Evolutionary conservation across 2,329 filamentous ascomycete genomes (phyloP).

Genomic region (Saccharata proteae): DNA sequence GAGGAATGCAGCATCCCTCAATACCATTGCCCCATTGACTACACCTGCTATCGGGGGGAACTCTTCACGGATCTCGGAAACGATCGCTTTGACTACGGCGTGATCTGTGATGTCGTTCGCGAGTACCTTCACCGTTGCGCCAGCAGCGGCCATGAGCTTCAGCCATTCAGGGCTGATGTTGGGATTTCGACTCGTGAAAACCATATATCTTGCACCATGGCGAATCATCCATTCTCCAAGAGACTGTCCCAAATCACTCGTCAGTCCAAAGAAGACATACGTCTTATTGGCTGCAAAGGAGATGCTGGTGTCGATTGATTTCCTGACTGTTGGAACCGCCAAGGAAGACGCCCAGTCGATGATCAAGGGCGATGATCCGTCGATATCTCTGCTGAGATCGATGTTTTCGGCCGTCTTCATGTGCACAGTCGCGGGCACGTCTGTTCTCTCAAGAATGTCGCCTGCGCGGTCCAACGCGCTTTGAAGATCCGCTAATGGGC

Average conservation of each 20-base stretch:
- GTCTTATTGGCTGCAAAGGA: constrained; percentile 11
- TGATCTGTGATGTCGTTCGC: constrained; percentile 9
- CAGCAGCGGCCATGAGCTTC: constrained; percentile 9
- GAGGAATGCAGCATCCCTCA: constrained; percentile 11
- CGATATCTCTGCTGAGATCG: not conserved
- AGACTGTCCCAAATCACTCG: constrained; percentile 13
- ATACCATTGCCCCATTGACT: constrained; percentile 14
- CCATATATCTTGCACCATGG: constrained; percentile 14
- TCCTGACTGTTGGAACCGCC: not conserved
- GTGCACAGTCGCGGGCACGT: too few species aligned
- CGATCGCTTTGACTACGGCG: not conserved
- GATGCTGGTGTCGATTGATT: not conserved
- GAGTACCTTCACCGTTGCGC: constrained; percentile 6
- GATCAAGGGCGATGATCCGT: not conserved
- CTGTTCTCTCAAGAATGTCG: too few species aligned
- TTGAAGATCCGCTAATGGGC: too few species aligned
- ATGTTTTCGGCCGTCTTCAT: not conserved
- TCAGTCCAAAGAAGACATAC: constrained; percentile 14
- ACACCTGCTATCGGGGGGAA: constrained; percentile 12
- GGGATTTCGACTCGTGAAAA: constrained; percentile 29
- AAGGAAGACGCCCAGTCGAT: not conserved
- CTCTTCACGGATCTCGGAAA: constrained; percentile 3
- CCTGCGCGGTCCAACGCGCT: too few species aligned
- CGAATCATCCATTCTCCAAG: constrained; percentile 15
- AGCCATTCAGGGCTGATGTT: constrained; percentile 20